phyloP scores from a whole-genome alignment of 306 rosid species.

The Cyamopsis tetragonoloba region DNA sequence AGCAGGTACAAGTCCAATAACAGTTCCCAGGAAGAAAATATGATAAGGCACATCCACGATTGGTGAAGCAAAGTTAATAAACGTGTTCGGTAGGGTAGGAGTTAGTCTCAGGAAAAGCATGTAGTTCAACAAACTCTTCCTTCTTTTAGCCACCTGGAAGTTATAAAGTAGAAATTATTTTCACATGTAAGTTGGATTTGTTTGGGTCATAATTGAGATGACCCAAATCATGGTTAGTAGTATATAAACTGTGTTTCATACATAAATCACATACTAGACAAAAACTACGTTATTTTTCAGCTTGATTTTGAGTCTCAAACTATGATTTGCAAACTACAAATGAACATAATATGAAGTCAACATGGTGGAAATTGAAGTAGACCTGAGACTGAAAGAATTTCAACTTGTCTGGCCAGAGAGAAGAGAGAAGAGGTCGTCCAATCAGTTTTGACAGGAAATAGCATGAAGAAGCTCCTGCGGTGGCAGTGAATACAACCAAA shows the following conservation, averaged over 20 bases:
- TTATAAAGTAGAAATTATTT: neutral
- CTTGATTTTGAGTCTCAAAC: too few species aligned
- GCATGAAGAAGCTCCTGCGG: slow-evolving; percentile 98
- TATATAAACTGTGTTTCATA: too few species aligned
- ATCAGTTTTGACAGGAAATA: slow-evolving; percentile 80
- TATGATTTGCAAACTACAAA: too few species aligned
- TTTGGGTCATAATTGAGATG: too few species aligned
- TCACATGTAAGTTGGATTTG: neutral
- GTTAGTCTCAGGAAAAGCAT: slow-evolving; percentile 95
- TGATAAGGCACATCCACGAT: slow-evolving; percentile 95
- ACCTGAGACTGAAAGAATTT: slow-evolving; percentile 83
- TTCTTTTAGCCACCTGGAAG: slow-evolving; percentile 84
- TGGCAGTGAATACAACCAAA: slow-evolving; percentile 82
- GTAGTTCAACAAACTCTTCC: slow-evolving; percentile 71
- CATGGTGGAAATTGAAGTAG: slow-evolving; percentile 1
- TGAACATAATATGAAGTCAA: too few species aligned
- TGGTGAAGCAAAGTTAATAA: slow-evolving; percentile 93
- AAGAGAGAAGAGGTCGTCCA: slow-evolving; percentile 78
- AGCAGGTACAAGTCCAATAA: slow-evolving; percentile 87
- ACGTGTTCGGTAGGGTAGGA: slow-evolving; percentile 90
- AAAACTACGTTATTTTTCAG: too few species aligned
- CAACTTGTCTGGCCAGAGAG: slow-evolving; percentile 85
- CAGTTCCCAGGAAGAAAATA: slow-evolving; percentile 72
- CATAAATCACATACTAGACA: too few species aligned
- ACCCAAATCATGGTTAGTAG: too few species aligned